phyloP scores from a whole-genome alignment of 495 filamentous ascomycete genomes.

The Penicillium canariense region DNA sequence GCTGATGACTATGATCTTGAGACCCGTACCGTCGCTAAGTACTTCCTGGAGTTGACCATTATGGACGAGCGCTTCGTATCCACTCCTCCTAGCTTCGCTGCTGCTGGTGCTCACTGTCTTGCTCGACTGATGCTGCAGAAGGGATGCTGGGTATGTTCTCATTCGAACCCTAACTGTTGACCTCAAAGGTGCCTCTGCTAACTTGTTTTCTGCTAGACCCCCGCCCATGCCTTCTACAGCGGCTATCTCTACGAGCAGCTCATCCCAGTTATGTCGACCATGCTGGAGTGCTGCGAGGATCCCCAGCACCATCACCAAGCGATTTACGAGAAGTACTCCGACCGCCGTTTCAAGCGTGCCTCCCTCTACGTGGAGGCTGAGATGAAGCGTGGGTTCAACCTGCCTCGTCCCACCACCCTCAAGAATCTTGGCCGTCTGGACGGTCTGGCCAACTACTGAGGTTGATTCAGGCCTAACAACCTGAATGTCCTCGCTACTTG shows the following conservation, averaged over 20 bases:
- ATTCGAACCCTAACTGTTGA: not conserved
- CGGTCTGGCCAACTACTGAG: slow-evolving; percentile 24
- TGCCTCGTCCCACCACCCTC: slow-evolving; percentile 28
- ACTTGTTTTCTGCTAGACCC: slow-evolving; percentile 53
- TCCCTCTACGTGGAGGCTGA: slow-evolving; percentile 76
- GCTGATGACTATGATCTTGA: slow-evolving; percentile 97
- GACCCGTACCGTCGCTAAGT: slow-evolving; percentile 94
- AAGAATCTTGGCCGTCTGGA: slow-evolving; percentile 17
- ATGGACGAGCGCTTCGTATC: slow-evolving; percentile 98
- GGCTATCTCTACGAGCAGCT: slow-evolving; percentile 87
- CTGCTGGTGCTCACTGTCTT: slow-evolving; percentile 90
- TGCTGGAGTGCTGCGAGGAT: slow-evolving; percentile 83
- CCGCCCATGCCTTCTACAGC: slow-evolving; percentile 84
- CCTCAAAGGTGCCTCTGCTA: slow-evolving; percentile 33
- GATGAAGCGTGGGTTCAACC: slow-evolving; percentile 56
- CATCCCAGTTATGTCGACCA: slow-evolving; percentile 67
- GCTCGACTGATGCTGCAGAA: slow-evolving; percentile 86
- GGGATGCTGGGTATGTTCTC: slow-evolving; percentile 79
- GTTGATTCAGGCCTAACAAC: not conserved
- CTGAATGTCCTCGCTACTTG: slow-evolving; percentile 1
- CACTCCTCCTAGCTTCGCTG: slow-evolving; percentile 81
- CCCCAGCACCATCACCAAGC: slow-evolving; percentile 77
- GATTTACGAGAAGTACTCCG: slow-evolving; percentile 88
- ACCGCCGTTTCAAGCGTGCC: slow-evolving; percentile 76
- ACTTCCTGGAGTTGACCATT: slow-evolving; percentile 93